Evolutionary conservation across 2,329 filamentous ascomycete genomes (phyloP).

Genomic region (Botrytis squamosa): DNA sequence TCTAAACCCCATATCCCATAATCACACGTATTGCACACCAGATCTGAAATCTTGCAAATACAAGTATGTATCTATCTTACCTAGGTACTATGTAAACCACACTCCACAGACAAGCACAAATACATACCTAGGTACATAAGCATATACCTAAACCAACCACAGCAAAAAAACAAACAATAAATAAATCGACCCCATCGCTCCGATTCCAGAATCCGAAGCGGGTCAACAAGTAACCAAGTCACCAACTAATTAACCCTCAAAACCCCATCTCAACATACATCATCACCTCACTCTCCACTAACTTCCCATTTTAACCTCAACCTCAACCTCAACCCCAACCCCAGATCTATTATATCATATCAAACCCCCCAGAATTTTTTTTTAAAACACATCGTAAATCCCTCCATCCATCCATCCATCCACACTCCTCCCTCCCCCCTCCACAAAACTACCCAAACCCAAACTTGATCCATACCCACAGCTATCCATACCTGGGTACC

Average conservation of each 20-base stretch:
- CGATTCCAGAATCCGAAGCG: not conserved
- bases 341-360: accelerated
- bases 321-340: no score
- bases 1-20: not conserved
- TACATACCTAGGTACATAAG: not conserved
- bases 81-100: not conserved
- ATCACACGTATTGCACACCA: not conserved
- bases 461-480: no score
- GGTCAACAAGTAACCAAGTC: accelerated
- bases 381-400: no score
- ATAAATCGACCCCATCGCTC: not conserved
- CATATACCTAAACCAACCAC: not conserved
- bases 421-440: not conserved
- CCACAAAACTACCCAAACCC: not conserved
- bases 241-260: not conserved
- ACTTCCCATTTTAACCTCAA: no score
- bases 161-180: not conserved
- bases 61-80: not conserved
- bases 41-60: not conserved
- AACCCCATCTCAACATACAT: not conserved
- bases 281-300: no score
- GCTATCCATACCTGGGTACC: no score
- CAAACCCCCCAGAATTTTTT: not conserved
- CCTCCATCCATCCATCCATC: not conserved
- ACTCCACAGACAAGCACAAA: not conserved